These are phyloP conservation scores for Talaromyces trachyspermus DNA, from an alignment of 495 filamentous ascomycete species.

Conservation along the genomic window DNA sequence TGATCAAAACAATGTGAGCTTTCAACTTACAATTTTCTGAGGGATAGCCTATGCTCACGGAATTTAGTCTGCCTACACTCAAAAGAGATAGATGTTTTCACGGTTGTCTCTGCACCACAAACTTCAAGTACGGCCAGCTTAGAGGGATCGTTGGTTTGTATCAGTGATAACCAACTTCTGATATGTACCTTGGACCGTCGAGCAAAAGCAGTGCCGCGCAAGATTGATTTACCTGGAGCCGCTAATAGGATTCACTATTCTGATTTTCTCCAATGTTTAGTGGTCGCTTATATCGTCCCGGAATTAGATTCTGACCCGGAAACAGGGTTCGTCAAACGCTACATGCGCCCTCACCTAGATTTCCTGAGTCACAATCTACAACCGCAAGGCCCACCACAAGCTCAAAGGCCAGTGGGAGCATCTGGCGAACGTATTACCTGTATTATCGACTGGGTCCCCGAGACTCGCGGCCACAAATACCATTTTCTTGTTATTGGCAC, in stretches of 20 bases:
- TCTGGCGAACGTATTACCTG: slow-evolving; percentile 43
- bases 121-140: slow-evolving; percentile 11
- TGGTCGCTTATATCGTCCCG: slow-evolving; percentile 32
- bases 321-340: slow-evolving; percentile 15
- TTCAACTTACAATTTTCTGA: not conserved
- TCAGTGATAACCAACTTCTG: slow-evolving; percentile 34
- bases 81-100: slow-evolving; percentile 29
- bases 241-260: slow-evolving; percentile 38
- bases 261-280: slow-evolving; percentile 26
- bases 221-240: slow-evolving; percentile 34
- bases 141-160: slow-evolving; percentile 32
- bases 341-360: slow-evolving; percentile 28
- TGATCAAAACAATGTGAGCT: slow-evolving; percentile 36
- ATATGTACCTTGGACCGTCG: slow-evolving; percentile 29
- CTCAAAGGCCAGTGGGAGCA: slow-evolving; percentile 27
- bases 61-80: slow-evolving; percentile 33
- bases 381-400: not conserved
- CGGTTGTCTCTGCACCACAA: slow-evolving; percentile 12
- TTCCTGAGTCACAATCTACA: slow-evolving; percentile 24
- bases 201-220: slow-evolving; percentile 33
- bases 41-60: not conserved
- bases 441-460: slow-evolving; percentile 43
- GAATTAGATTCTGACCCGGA: slow-evolving; percentile 12
- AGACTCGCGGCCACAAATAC: slow-evolving; percentile 30
- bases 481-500: slow-evolving; percentile 43